These are phyloP conservation scores for Gracilaria caudata DNA, from an alignment of 23 red algal species.

Conservation along the genomic window DNA sequence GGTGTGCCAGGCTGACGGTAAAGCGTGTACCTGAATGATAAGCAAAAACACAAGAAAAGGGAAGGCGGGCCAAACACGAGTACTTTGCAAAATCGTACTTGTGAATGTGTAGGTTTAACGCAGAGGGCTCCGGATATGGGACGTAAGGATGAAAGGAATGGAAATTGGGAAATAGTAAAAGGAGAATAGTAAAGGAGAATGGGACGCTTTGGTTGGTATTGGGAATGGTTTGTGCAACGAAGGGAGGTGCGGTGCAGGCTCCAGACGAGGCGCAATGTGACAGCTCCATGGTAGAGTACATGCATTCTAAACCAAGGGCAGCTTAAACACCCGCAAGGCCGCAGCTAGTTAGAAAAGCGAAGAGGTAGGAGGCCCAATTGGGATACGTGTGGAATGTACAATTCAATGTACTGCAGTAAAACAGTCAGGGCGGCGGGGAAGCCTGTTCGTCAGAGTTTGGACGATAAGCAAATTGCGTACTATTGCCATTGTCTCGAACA, in stretches of 20 bases:
- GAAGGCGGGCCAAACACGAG: background rate
- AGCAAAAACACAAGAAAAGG: too few species aligned
- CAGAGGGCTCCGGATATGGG: background rate
- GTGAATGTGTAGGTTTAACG: background rate
- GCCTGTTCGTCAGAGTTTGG: background rate
- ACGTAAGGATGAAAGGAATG: background rate
- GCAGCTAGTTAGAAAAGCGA: too few species aligned
- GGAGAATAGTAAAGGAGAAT: too few species aligned
- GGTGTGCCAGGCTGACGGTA: too few species aligned
- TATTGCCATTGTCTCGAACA: conserved; percentile 21
- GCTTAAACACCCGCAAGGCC: too few species aligned
- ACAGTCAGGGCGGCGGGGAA: background rate
- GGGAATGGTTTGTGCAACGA: background rate
- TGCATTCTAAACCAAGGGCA: too few species aligned
- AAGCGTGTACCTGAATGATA: too few species aligned
- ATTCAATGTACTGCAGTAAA: background rate
- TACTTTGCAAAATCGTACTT: background rate
- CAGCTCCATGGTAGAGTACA: too few species aligned
- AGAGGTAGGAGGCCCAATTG: background rate
- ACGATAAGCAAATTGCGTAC: conserved; percentile 11
- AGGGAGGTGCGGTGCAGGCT: background rate
- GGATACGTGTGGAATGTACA: background rate
- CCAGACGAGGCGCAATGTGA: background rate
- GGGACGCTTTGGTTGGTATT: background rate
- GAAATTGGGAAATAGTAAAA: too few species aligned